Evolutionary conservation across 75 land plant genomes (phyloP).

Genomic region (Cryptomeria japonica): DNA sequence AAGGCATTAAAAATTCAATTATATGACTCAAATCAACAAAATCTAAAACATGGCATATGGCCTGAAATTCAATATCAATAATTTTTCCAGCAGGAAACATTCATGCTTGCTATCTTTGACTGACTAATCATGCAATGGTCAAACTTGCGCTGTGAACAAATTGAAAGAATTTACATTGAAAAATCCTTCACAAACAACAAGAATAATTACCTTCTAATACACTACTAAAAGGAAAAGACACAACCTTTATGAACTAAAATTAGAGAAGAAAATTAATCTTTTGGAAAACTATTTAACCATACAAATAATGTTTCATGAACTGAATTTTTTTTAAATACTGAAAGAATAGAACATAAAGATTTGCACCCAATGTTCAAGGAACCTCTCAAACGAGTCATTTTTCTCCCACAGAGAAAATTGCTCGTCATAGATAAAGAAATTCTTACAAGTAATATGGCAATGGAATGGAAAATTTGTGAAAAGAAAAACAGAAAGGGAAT

Average conservation of each 20-base stretch:
- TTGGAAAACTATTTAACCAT: not conserved
- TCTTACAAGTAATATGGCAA: not conserved
- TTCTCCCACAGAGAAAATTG: not conserved
- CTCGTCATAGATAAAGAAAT: not conserved
- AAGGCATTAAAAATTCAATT: not conserved
- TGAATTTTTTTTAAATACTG: not conserved
- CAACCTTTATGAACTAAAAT: not conserved
- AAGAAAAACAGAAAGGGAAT: not conserved
- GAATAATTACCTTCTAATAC: not conserved
- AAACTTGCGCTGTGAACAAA: not conserved
- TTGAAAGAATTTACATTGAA: not conserved
- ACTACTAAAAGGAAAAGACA: not conserved
- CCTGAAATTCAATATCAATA: not conserved
- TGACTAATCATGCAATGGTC: not conserved
- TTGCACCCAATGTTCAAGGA: not conserved
- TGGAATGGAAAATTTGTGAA: not conserved
- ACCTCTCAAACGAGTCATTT: not conserved
- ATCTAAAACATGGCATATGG: not conserved
- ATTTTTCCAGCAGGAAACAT: not conserved
- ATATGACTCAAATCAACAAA: not conserved
- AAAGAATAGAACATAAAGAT: not conserved
- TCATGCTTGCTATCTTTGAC: not conserved
- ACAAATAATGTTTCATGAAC: not conserved
- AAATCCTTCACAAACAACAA: not conserved
- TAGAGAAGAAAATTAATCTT: not conserved